Base-by-base conservation (phyloP, 805 yeast species). In the Tetrapisispora phaffii region DNA sequence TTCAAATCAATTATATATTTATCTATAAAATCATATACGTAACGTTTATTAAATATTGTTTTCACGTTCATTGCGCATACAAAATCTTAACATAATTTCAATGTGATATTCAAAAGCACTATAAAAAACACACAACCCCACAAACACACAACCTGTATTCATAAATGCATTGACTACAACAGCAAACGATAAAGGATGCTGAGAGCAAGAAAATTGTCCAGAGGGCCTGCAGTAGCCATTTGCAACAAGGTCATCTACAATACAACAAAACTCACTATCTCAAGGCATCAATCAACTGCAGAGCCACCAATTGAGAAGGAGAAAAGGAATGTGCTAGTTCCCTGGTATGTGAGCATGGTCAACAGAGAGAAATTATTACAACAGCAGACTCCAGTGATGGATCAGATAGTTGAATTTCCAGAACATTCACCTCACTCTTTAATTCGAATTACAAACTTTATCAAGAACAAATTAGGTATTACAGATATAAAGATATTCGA, bases 401-500 rank as follows among this genome's bases (percentile, higher is more conserved):
- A 62, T 2, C 67, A 60, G 39, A 56, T 80, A 35, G 90, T 95
- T 0, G 68, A 57, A 3, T 51, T 83, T 4, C 96, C 96, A 0
- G 50, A 47, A 1, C 54, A 71, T 39, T 63, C 85, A 0, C 96
- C 96, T 0, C 56, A 52, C 0, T 58, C 76, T 1, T 54, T 88
- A 8, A 34, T 16, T 5, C 39, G 39, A 13, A 51, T 62, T 12
- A 32, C 56, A 2, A 55, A 68, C 6, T 68, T 73, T 44, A 58
- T 84, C 46, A 74, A 76, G 3, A 60, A 68, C 6, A 80, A 82
- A 29, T 71, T 84, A 48, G 95, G 95, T 9, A 64, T 89, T 33
- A 65, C 66, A 4, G 79, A 86, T 46, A 56, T 89, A 28, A 60
- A 67, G 33, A 59, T 88, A 1, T 76, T 85, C 51, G 95, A 89